Evolutionary conservation across 495 filamentous ascomycete genomes (phyloP), one percentile per base, ranked within the genome.

Genomic region (Friedmanniomyces endolithicus): DNA sequence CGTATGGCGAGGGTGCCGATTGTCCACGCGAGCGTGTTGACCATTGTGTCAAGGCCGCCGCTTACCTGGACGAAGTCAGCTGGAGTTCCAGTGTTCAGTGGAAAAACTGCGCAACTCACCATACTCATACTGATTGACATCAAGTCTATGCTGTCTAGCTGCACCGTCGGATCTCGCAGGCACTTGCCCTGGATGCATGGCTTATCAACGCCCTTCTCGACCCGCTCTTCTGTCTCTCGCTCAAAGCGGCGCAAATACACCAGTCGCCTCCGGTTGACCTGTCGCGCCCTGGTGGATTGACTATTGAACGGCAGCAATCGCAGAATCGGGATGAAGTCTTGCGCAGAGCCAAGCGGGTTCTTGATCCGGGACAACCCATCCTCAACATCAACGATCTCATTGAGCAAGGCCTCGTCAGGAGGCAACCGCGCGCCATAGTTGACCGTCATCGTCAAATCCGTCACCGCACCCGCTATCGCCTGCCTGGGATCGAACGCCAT

Each of bases 101-200:
- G 23, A 31, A 16, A 9, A 31, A 9, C 4, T 3, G 27, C 27
- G 27, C 9, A 9, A 31, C 27, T 9, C 1, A 53, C 66, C 74
- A 83, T 80, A 2, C 79, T 83, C 61, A 84, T 64, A 59, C 78
- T 80, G 48, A 85, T 82, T 9, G 74, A 73, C 4, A 72, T 78
- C n/a, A 84, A 63, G 55, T 85, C 81, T 37, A 77, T 74, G 1
- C 70, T 68, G 58, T 77, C 76, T 23, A 83, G 67, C 54, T 76
- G 74, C 2, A 76, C 76, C 27, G 83, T 79, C 56, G 78, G 74
- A 61, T 82, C 81, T 37, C 76, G 66, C 47, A 83, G 79, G 14
- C 82, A 75, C 63, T 81, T 83, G 0, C 77, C 80, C 59, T 82
- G 77, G 24, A 85, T 81, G 56, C 81, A 83, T 16, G 81, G 78